Evolutionary conservation across 192 early-diverging fungal species (phyloP), one percentile per base, ranked within the genome.

Genomic region (Thoreauomyces humboldtii): DNA sequence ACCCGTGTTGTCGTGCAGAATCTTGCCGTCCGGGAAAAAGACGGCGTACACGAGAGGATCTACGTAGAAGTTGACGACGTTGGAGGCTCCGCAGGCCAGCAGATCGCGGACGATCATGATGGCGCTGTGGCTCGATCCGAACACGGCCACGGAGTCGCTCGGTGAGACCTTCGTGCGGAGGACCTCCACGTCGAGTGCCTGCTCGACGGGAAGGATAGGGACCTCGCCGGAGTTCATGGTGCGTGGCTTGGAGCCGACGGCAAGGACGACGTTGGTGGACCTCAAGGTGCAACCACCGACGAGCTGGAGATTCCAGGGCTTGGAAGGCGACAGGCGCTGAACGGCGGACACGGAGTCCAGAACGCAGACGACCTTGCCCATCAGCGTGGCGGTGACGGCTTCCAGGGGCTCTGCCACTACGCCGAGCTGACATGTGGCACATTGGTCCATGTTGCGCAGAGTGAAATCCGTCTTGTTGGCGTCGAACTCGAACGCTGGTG

Each of bases 81-180:
- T 59, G 15, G 14, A 17, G 22, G 27, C 42, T 17, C 19, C 17
- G 19, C 17, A 17, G 7, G 37, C 25, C 7, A 63, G 51, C 28
- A 63, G 50, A 27, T 63, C 62, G n/a, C 62, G 62, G 15, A 61
- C 62, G 45, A 63, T 63, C 62, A 63, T 63, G 2, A 63, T 63
- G 53, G 62, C 62, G 7, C 19, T 28, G 51, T 63, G 62, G 12
- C 52, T 19, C 7, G 62, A 63, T 17, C 62, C 62, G 4, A 61
- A 63, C 14, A 63, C 62, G 51, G 62, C 62, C 9, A 63, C 52
- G 12, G 12, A 33, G 35, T 63, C 62, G 0, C 24, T 14, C 15
- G 53, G 21, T 41, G 9, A 12, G 17, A 41, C 38, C 17, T 41
- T 41, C 9, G 47, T 58, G 62, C 53, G 24, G 15, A 61, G 1